phyloP scores from a whole-genome alignment of 257 asterid genomes.

The Solanum piurae region DNA sequence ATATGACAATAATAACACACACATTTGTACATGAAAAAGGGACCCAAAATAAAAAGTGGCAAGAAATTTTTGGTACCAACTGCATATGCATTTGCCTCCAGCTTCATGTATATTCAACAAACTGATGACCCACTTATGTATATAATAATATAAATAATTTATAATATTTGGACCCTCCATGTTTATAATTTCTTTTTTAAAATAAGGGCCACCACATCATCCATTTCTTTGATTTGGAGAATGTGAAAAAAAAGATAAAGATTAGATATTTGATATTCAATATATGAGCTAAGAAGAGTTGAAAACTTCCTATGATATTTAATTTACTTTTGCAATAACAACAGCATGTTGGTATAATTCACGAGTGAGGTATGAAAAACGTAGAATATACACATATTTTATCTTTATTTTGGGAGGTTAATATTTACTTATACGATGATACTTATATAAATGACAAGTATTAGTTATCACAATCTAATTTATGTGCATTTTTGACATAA shows the following conservation, averaged over 20 bases:
- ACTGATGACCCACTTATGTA: neutral
- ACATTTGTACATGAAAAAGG: neutral
- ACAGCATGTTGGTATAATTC: neutral
- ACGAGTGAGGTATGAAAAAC: too few species aligned
- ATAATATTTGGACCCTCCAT: neutral
- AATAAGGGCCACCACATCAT: neutral
- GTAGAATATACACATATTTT: fast-evolving
- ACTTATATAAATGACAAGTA: neutral
- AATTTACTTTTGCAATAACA: neutral
- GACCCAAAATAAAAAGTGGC: neutral
- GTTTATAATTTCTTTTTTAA: neutral
- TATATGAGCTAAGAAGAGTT: neutral
- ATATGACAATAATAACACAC: neutral
- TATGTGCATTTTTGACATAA: too few species aligned
- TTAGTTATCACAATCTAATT: neutral
- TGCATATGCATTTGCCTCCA: neutral
- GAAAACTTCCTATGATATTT: neutral
- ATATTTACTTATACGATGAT: neutral
- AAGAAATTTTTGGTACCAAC: neutral
- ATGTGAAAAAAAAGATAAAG: neutral
- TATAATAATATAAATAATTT: neutral
- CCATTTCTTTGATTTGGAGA: neutral
- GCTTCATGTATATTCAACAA: neutral
- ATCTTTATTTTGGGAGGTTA: fast-evolving
- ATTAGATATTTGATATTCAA: neutral